These are phyloP conservation scores for Diaporthe ampelina DNA, from an alignment of 2,329 filamentous ascomycete species.

Conservation along the genomic window DNA sequence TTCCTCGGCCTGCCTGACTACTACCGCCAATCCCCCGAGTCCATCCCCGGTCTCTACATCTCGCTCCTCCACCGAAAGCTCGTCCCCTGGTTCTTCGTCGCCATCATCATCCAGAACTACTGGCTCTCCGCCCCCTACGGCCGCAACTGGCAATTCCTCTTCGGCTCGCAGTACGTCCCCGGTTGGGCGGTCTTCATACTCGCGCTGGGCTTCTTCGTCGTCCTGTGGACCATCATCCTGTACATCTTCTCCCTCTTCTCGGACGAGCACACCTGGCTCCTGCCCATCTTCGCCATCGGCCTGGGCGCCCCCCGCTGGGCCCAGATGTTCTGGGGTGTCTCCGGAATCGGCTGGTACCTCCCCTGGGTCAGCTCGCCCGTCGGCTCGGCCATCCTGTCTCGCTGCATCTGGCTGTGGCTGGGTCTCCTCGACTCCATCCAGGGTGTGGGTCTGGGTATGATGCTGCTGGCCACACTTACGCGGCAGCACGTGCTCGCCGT, in stretches of 20 bases:
- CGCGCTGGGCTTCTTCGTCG: constrained; percentile 66
- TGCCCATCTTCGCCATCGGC: constrained; percentile 77
- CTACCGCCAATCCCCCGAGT: constrained; percentile 75
- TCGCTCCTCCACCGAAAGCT: constrained; percentile 74
- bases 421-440: constrained; percentile 76
- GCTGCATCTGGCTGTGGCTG: constrained; percentile 76
- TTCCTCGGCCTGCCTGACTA: constrained; percentile 75
- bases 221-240: constrained; percentile 69
- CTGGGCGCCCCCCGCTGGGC: constrained; percentile 76
- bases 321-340: constrained; percentile 77
- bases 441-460: constrained; percentile 77
- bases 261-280: constrained; percentile 75
- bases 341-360: constrained; percentile 71
- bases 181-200: constrained; percentile 70
- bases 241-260: constrained; percentile 67
- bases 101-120: constrained; percentile 76
- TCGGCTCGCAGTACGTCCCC: constrained; percentile 68
- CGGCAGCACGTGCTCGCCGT: constrained; percentile 75
- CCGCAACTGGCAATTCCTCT: constrained; percentile 76
- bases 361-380: constrained; percentile 72
- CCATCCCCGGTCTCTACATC: constrained; percentile 75
- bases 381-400: constrained; percentile 67
- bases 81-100: constrained; percentile 77
- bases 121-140: constrained; percentile 76
- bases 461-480: constrained; percentile 75